phyloP scores from a whole-genome alignment of 805 yeast species.

The Saccharomyces cerevisiae region DNA sequence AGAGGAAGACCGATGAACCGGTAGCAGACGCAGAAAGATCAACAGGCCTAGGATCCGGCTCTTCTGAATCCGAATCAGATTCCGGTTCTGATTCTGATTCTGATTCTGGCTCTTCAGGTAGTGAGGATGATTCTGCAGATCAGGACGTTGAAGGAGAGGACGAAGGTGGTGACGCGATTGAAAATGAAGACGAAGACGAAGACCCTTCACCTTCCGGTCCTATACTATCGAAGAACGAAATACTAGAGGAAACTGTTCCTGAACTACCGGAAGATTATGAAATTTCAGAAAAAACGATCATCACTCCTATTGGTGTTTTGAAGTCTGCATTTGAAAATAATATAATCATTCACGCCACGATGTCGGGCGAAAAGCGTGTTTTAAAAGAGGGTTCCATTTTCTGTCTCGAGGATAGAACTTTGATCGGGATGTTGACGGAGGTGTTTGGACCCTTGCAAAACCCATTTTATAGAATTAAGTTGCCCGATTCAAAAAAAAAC shows the following conservation, averaged over 20 bases:
- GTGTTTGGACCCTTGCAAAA: slow-evolving; percentile 80
- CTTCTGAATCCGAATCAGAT: slow-evolving; percentile 21
- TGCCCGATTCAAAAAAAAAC: slow-evolving; percentile 25
- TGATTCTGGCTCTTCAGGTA: background rate
- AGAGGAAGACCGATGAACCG: background rate
- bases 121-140: slow-evolving; percentile 6
- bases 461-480: slow-evolving; percentile 74
- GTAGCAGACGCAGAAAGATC: background rate
- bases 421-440: slow-evolving; percentile 75
- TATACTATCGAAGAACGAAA: slow-evolving; percentile 71
- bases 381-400: slow-evolving; percentile 73
- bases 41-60: background rate
- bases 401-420: slow-evolving; percentile 61
- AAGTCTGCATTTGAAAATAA: slow-evolving; percentile 63
- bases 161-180: slow-evolving; percentile 12
- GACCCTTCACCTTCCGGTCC: slow-evolving; percentile 49
- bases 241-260: slow-evolving; percentile 58
- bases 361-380: slow-evolving; percentile 79
- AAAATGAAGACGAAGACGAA: slow-evolving; percentile 35
- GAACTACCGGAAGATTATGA: slow-evolving; percentile 57
- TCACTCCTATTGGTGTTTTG: slow-evolving; percentile 65
- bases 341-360: slow-evolving; percentile 59
- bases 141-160: background rate
- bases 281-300: slow-evolving; percentile 51
- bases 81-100: slow-evolving; percentile 4